phyloP scores from a whole-genome alignment of 768 basidiomycete genomes.

The Agrocybe praecox region DNA sequence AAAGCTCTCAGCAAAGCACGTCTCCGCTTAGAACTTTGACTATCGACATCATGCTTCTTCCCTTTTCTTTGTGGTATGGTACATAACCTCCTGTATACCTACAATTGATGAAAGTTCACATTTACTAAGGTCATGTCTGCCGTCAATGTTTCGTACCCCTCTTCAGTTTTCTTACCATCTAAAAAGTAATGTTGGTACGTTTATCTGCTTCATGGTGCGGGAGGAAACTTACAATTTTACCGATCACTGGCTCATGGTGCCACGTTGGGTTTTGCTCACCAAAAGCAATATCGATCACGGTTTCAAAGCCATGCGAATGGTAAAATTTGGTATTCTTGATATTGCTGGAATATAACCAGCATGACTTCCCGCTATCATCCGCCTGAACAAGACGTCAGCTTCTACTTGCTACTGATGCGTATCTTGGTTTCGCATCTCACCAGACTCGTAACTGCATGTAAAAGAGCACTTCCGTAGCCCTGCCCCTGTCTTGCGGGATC shows the following conservation, averaged over 20 bases:
- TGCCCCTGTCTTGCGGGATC: constrained; percentile 20
- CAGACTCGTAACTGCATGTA: constrained; percentile 21
- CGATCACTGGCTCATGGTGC: constrained; percentile 20
- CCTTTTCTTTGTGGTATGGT: background rate
- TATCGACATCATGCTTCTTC: background rate
- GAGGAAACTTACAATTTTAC: constrained; percentile 21
- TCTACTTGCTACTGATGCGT: background rate
- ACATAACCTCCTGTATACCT: background rate
- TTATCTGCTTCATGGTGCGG: background rate
- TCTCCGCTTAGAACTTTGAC: background rate
- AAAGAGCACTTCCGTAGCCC: constrained; percentile 24
- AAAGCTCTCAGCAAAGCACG: background rate
- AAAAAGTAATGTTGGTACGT: background rate
- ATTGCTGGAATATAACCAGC: constrained; percentile 23
- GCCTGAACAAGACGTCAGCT: constrained; percentile 13
- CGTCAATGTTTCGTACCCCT: background rate
- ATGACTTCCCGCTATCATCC: constrained; percentile 17
- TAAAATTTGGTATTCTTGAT: constrained; percentile 22
- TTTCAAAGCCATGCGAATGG: constrained; percentile 23
- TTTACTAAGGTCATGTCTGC: background rate
- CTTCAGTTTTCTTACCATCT: constrained; percentile 24
- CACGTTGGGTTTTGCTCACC: constrained; percentile 26
- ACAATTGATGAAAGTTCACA: background rate
- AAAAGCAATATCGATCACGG: constrained; percentile 16
- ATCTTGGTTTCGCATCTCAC: constrained; percentile 8